Base-by-base conservation (phyloP, 208 protist genomes). In the Leishmania amazonensis region DNA sequence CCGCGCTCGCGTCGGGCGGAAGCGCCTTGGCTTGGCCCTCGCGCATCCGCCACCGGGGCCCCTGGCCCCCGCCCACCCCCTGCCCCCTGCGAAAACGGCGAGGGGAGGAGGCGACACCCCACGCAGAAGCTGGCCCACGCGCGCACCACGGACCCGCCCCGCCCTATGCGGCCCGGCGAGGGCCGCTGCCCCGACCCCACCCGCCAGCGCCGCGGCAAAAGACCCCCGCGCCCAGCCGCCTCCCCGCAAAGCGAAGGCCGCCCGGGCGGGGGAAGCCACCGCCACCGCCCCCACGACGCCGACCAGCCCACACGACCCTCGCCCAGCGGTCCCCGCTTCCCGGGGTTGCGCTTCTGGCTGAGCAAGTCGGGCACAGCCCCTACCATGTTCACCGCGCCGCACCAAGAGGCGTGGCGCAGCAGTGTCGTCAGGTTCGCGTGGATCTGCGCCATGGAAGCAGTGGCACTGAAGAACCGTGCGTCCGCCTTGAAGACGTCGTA, bases 401-500 rank as follows among this genome's bases (percentile, higher is more conserved):
- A 57, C 38, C 65, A 78, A 78, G 84, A 85, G 9, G 74, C 86
- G 67, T 78, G 81, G 38, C 82, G 83, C 51, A 87, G 80, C 54
- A 82, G 80, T 47, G 83, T 73, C 38, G 80, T 85, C 40, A 87
- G 70, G 62, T 83, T 81, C 38, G 73, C 62, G 79, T 89, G 86
- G 64, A 87, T 74, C 31, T 19, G 57, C 49, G 81, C 81, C 80
- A 83, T 76, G 24, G 83, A 77, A 21, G 86, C 83, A 15, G 86
- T 87, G 38, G 77, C 86, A 53, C 83, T 80, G 60, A 85, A 87
- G 79, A 87, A 85, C 47, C 71, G 51, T 47, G 87, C 81, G 76
- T 89, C 78, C 17, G 70, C 84, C 24, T 79, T 75, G 83, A 87
- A 89, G 79, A 89, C 86, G 75, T 78, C 76, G 15, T 89, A 81